Conservation (phyloP, 495 filamentous ascomycete species). For the Cryomyces antarcticus region DNA sequence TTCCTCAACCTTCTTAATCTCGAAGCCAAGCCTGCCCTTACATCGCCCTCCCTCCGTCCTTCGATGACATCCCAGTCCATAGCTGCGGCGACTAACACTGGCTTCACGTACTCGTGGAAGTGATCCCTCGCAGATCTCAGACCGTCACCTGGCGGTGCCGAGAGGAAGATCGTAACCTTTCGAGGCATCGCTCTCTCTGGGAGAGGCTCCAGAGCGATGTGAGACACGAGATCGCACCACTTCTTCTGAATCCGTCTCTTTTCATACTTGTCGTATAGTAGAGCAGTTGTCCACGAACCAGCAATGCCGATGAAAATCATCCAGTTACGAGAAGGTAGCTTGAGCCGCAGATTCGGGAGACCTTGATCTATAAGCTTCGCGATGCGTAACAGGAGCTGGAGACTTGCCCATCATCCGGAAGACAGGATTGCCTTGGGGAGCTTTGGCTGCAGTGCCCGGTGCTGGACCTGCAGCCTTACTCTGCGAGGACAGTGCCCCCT, state of each 20-base stretch:
- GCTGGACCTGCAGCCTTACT: background rate
- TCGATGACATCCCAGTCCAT: conserved; percentile 92
- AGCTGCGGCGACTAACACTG: conserved; percentile 70
- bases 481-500: background rate
- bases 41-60: conserved; percentile 70
- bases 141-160: conserved; percentile 70
- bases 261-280: conserved; percentile 80
- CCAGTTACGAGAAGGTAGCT: conserved; percentile 93
- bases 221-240: conserved; percentile 76
- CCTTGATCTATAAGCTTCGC: conserved; percentile 17
- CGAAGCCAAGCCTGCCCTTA: conserved; percentile 65
- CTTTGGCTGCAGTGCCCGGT: conserved; percentile 1
- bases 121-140: conserved; percentile 69
- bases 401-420: conserved; percentile 10
- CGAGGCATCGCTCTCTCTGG: conserved; percentile 51
- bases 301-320: conserved; percentile 76
- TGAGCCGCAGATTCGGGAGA: conserved; percentile 57
- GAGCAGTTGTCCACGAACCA: conserved; percentile 49
- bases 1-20: conserved; percentile 49
- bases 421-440: conserved; percentile 8
- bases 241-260: conserved; percentile 64
- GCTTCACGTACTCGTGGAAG: conserved; percentile 90
- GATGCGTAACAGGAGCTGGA: background rate
- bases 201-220: conserved; percentile 60
- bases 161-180: conserved; percentile 69